Evolutionary conservation across 2,329 filamentous ascomycete species (phyloP), one percentile per base, ranked within the genome.

Genomic region (Colletotrichum lindemuthianum): DNA sequence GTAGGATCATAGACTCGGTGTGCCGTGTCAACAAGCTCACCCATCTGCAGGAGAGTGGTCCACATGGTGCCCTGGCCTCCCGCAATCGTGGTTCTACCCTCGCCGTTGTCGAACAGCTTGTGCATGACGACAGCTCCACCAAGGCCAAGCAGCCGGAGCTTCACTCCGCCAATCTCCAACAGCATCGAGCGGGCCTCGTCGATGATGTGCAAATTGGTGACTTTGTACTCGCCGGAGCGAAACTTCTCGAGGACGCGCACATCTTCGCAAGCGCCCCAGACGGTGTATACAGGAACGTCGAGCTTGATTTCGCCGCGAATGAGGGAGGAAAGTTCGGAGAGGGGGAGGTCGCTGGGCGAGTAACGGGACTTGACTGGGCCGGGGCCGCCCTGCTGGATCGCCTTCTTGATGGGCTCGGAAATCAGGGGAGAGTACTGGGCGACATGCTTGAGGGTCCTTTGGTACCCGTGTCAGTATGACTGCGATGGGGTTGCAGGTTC

Each of bases 1-100:
- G 95, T 97, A 2, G 96, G 96, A 75, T 99, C 96, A 79, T 98
- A 99, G 65, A 99, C 96, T 72, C 96, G 92, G 78, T 97, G 97
- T 15, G 96, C 96, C 4, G 96, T 99, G 76, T 99, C 96, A 58
- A 99, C 93, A 53, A 99, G 84, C 80, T 99, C 96, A 57, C 96
- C 96, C 91, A 99, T 99, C 80, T 99, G 96, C 69, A 99, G 81
- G 36, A 99, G 83, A 7, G 96, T 99, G 8, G 96, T 99, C 96
- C 96, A 99, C 96, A 99, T 99, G 49, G 96, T 99, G 67, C 96
- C 96, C 78, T 99, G 96, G 16, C 96, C 96, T 75, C 96, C 96
- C 24, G 96, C 96, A 78, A 99, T 99, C 2, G 96, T 99, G 54
- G 96, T 99, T 78, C 95, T 90, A 66, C 96, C 96, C 75, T 99